phyloP scores from a whole-genome alignment of 192 early-diverging fungal genomes.

The Entomortierella chlamydospora region DNA sequence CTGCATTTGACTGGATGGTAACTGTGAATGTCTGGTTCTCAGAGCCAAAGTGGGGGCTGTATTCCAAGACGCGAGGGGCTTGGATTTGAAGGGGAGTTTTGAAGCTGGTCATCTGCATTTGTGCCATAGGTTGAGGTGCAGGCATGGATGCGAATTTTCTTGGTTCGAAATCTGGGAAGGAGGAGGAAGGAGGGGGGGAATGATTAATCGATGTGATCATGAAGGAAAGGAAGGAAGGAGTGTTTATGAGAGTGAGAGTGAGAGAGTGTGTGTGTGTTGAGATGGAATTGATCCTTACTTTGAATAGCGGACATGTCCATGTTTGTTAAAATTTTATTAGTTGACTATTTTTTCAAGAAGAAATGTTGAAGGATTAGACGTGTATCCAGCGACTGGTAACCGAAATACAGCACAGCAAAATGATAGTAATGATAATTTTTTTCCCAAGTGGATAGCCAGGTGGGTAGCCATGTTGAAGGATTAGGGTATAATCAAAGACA shows the following conservation, averaged over 20 bases:
- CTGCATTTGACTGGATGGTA: constrained; percentile 44
- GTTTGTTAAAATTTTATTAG: background rate
- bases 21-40: constrained; percentile 49
- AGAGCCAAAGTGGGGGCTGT: constrained; percentile 53
- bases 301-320: constrained; percentile 51
- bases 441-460: too few relatives aligned
- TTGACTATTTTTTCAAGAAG: background rate
- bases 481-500: too few relatives aligned
- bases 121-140: constrained; percentile 27
- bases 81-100: constrained; percentile 28
- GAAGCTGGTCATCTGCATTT: constrained; percentile 23
- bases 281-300: constrained; percentile 23
- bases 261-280: background rate
- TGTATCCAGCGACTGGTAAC: too few relatives aligned
- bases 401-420: too few relatives aligned
- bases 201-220: background rate
- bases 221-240: background rate
- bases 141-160: constrained; percentile 51
- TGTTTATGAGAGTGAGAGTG: background rate
- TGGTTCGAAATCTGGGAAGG: constrained; percentile 44
- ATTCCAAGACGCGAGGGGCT: constrained; percentile 56
- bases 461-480: too few relatives aligned
- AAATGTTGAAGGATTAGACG: too few relatives aligned
- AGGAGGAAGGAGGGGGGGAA: background rate
- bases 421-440: too few relatives aligned